Base-by-base conservation (phyloP, 2,329 filamentous ascomycete genomes). In the Chalaropsis ovoidea region DNA sequence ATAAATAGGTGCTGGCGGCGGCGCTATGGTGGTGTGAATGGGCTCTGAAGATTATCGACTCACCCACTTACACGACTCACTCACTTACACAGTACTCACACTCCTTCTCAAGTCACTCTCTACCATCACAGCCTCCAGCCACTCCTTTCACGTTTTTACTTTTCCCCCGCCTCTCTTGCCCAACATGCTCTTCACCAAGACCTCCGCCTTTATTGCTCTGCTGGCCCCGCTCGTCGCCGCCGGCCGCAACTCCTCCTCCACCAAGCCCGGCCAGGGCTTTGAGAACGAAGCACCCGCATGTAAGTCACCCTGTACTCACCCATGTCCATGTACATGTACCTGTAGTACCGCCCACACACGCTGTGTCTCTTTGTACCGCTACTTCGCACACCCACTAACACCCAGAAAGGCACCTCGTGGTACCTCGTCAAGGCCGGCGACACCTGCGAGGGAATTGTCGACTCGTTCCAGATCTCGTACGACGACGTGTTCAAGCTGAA, bases 391-490 rank as follows among this genome's bases (percentile, higher is more conserved):
- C 5, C 1, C 6, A 54, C 60, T 56, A 62, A 66, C 60, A 54
- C 17, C 4, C 3, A 15, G 6, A 17, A 2, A 67, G 65, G 66
- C 60, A 61, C 63, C 17, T 63, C 60, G 15, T 67, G 66, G 66
- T 65, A 67, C 31, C 19, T 63, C 31, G 43, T 67, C 19, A 22
- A 67, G 47, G 10, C n/a, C 4, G 63, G 63, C 19, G 63, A 67
- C 41, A 67, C 64, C n/a, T 67, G 66, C 61, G 43, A 63, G 19
- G 54, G 17, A 1, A 67, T 67, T 42, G n/a, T 61, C 19, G 39
- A 54, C 11, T 31, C 61, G 22, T 45, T 61, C 27, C n/a, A 43
- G 42, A 17, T 63, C 10, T 42, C 66, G 6, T 56, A 65, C 52
- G 52, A 65, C 35, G 56, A 49, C 5, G 27, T 67, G 1, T 67